Evolutionary conservation across 768 basidiomycete genomes (phyloP).

Genomic region (Boletus barrowsii): DNA sequence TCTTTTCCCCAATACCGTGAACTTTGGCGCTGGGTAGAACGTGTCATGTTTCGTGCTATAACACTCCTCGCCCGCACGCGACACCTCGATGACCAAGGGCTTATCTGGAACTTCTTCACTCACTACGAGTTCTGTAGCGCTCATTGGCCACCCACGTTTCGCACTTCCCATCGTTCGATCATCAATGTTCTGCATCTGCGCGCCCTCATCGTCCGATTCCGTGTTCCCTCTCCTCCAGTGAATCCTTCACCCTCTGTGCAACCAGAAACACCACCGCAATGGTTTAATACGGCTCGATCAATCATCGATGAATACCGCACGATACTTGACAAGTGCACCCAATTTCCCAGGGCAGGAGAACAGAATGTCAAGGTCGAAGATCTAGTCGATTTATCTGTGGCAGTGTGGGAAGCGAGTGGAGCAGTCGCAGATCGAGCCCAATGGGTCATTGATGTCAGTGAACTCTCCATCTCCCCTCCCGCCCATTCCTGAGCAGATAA

Average conservation of each 20-base stretch:
- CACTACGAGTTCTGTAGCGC: constrained; percentile 59
- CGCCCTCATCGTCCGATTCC: constrained; percentile 58
- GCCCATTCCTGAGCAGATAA: background rate
- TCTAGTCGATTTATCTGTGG: constrained; percentile 77
- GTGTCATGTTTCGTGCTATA: constrained; percentile 77
- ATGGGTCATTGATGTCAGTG: constrained; percentile 81
- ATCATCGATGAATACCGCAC: constrained; percentile 70
- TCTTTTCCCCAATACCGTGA: constrained; percentile 73
- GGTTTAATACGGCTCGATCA: constrained; percentile 63
- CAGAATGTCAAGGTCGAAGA: constrained; percentile 77
- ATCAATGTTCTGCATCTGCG: constrained; percentile 71
- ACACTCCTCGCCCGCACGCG: constrained; percentile 55
- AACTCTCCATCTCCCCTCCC: background rate
- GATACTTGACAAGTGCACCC: constrained; percentile 63
- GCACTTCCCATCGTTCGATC: constrained; percentile 69
- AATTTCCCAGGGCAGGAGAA: constrained; percentile 80
- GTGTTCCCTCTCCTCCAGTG: constrained; percentile 16
- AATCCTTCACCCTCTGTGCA: constrained; percentile 18
- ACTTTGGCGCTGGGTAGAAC: constrained; percentile 83
- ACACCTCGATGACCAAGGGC: constrained; percentile 35
- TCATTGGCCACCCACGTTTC: constrained; percentile 79
- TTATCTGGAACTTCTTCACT: constrained; percentile 61
- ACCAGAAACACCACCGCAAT: constrained; percentile 40
- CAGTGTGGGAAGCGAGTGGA: constrained; percentile 76
- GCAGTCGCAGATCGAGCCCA: constrained; percentile 57